Conservation (phyloP, 2,329 filamentous ascomycete species). For the Lecanicillium sp. region DNA sequence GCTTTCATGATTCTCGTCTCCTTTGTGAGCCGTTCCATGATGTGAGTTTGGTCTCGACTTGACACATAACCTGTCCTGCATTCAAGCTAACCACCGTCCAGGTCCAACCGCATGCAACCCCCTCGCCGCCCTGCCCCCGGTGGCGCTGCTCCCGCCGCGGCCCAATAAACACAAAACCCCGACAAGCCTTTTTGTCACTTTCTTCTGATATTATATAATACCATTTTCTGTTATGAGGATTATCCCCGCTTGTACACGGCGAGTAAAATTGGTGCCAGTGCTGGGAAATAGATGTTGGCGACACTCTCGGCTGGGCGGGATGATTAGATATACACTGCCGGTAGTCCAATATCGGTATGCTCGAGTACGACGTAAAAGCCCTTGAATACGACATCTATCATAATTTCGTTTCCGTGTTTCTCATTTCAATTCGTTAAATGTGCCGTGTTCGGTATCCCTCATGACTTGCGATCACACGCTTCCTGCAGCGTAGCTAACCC, state of each 20-base stretch:
- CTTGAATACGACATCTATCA: too few species aligned
- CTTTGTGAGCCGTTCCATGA: constrained; percentile 64
- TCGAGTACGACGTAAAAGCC: too few species aligned
- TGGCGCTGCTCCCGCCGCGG: constrained; percentile 1
- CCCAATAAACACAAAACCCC: constrained; percentile 6
- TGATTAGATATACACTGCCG: too few species aligned
- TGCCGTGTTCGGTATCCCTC: constrained; percentile 14
- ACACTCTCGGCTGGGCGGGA: too few species aligned
- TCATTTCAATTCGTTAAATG: too few species aligned
- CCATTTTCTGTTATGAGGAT: constrained; percentile 3
- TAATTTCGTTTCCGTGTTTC: too few species aligned
- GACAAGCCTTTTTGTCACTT: constrained; percentile 1
- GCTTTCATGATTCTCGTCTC: constrained; percentile 69
- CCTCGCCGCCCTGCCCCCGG: constrained; percentile 5
- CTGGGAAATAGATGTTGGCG: too few species aligned
- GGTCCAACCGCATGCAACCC: constrained; percentile 28
- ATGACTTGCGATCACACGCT: constrained; percentile 46
- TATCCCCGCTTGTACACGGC: too few species aligned
- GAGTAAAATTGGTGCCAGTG: too few species aligned
- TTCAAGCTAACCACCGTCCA: constrained; percentile 19
- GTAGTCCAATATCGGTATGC: too few species aligned
- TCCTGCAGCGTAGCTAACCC: constrained; percentile 51
- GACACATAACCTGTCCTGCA: constrained; percentile 4
- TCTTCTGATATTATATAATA: constrained; percentile 5
- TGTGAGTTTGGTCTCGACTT: constrained; percentile 46